Base-by-base conservation (phyloP, 768 basidiomycete genomes). In the Ramaria sp. region DNA sequence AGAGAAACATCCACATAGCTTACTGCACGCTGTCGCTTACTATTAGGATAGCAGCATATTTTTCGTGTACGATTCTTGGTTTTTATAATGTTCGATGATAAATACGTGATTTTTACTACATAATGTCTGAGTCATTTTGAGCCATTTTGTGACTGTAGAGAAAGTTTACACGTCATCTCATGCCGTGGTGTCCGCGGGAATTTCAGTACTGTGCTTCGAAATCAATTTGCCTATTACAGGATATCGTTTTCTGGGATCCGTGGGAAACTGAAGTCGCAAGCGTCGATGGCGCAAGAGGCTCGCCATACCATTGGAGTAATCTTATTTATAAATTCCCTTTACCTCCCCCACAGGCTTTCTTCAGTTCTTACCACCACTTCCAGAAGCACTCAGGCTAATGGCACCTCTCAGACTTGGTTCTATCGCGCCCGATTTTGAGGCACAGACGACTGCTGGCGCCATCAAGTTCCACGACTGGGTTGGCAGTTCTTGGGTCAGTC, bases 391-490 rank as follows among this genome's bases (percentile, higher is more conserved):
- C n/a, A n/a, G n/a, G n/a, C n/a, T n/a, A 4, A 49, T 49, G 48
- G 22, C 47, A 48, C 31, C 48, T 64, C 83, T 91, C 54, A 84
- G 89, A 61, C 88, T 95, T 66, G 92, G 92, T 67, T 83, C 76
- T 71, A 86, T 76, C 62, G 93, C 93, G 49, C 94, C 95, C 54
- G 82, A 98, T 72, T 97, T 97, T 65, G 77, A 87, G 64, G 94
- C 94, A 46, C 73, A 90, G 62, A 98, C 94, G 50, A 96, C 94
- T 53, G 66, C 77, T 56, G 96, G 95, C 1, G 72, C 71, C 27
- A 93, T 99, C 77, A 85, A 82, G 59, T 94, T 96, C 78, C 92
- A 97, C 67, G 84, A 96, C 31, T 97, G 84, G 83, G 85, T 93
- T 67, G 91, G 86, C 39, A 71, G 83, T 65, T 87, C 85, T 20